Base-by-base conservation (phyloP, 495 filamentous ascomycete genomes). In the Penicillium egyptiacum region DNA sequence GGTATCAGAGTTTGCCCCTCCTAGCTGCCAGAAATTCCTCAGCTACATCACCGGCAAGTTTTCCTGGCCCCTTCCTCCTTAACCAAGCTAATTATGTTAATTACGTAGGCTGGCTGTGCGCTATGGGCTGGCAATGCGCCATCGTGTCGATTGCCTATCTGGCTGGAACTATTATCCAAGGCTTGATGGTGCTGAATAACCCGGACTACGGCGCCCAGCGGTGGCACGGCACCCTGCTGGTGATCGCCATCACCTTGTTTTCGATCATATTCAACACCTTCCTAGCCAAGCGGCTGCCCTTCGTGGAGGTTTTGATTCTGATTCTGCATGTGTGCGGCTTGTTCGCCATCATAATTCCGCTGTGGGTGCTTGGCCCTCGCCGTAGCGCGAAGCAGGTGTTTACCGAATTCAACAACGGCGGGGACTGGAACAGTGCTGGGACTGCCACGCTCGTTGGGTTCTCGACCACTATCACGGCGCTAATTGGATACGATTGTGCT, bases 301-400 rank as follows among this genome's bases (percentile, higher is more conserved):
- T 66, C 25, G 50, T 79, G 11, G 71, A 80, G 55, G 71, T 58
- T 0, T 50, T 75, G 3, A 71, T 71, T 28, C 50, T 80, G 17
- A 60, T 79, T 20, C 50, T 72, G 2, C 77, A 82, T 58, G 50
- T 76, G 19, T 65, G 61, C 22, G 76, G 73, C 6, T 75, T 76
- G 40, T 61, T 67, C 25, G 68, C 57, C 5, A 66, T 70, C 19
- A 40, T 74, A 1, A 73, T 83, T 10, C 72, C 76, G 0, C 63
- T 86, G 23, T 76, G 74, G 64, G 73, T 74, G 14, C 67, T 81
- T 42, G 69, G 68, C n/a, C 72, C 73, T 3, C 66, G 67, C 5
- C 56, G 61, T 5, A 43, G 59, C 0, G 66, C 76, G 3, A 67
- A 69, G 10, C 65, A 69, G n/a, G 75, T 82, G 19, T 81, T 81